A percentile compares a stretch with the other conserved stretches of the same genome.
Evolutionary conservation across 164 flowering plant species (phyloP).

Genomic region (Chimonanthus salicifolius): DNA sequence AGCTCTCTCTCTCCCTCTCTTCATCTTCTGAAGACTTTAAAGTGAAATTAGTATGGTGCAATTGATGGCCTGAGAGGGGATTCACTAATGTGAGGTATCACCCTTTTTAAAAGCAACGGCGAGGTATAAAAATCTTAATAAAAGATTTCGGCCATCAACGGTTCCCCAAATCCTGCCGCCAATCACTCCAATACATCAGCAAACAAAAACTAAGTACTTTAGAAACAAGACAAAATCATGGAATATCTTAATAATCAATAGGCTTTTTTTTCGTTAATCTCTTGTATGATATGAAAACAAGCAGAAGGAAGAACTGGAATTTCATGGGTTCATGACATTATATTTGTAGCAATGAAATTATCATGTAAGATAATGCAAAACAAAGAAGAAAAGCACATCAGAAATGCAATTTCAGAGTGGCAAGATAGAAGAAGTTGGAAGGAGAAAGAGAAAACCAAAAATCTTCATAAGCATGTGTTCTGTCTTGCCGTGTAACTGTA

Average conservation of each 20-base stretch:
- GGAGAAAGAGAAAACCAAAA: background rate
- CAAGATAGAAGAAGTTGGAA: background rate
- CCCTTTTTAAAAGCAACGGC: background rate
- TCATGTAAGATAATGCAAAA: background rate
- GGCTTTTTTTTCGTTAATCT: background rate
- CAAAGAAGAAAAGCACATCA: conserved; percentile 6
- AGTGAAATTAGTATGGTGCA: background rate
- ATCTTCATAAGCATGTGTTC: conserved; percentile 13
- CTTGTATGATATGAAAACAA: background rate
- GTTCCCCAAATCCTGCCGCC: conserved; percentile 36
- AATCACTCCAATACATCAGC: conserved; percentile 21
- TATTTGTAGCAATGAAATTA: background rate
- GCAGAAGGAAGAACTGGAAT: background rate
- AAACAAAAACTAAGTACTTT: background rate
- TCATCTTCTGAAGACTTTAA: too few species aligned
- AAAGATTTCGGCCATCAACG: conserved; percentile 25
- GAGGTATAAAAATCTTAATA: conserved; percentile 1
- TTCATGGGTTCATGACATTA: background rate
- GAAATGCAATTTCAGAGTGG: background rate
- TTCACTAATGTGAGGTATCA: background rate
- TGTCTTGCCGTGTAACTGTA: conserved; percentile 2
- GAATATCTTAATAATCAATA: too few species aligned
- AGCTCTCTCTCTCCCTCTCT: background rate
- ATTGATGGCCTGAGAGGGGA: background rate
- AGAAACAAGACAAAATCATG: background rate